These are phyloP conservation scores for Eleusine coracana DNA, from an alignment of 176 grass and related monocot genomes.

Conservation along the genomic window DNA sequence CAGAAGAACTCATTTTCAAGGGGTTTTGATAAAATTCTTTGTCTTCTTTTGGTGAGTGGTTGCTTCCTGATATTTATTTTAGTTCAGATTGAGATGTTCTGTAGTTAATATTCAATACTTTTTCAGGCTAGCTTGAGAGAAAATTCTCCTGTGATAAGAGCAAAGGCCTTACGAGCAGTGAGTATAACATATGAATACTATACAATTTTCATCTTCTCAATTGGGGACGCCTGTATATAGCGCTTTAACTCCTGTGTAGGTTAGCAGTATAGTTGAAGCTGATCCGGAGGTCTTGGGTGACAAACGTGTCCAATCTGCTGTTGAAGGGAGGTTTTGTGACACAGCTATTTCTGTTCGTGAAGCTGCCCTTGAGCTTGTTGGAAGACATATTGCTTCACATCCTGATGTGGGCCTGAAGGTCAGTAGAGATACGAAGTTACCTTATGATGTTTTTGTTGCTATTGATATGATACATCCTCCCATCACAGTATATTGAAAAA, in stretches of 20 bases:
- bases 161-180: conserved; percentile 95
- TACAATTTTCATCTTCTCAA: conserved; percentile 48
- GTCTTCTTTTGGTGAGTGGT: conserved; percentile 86
- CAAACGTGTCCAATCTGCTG: conserved; percentile 91
- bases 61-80: conserved; percentile 41
- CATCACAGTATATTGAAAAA: conserved; percentile 93
- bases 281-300: conserved; percentile 97
- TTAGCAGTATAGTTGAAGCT: conserved; percentile 97
- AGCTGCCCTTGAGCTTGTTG: conserved; percentile 99
- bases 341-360: conserved; percentile 99
- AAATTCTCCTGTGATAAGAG: conserved; percentile 97
- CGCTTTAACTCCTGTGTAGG: conserved; percentile 57
- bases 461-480: conserved; percentile 32
- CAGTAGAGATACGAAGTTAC: conserved; percentile 35
- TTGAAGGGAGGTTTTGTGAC: conserved; percentile 99
- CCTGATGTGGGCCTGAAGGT: conserved; percentile 99
- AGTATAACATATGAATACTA: conserved; percentile 49
- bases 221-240: conserved; percentile 15
- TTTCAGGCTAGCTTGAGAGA: conserved; percentile 97
- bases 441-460: conserved; percentile 30
- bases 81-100: conserved; percentile 26
- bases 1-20: conserved; percentile 93
- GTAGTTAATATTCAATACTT: conserved; percentile 44
- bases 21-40: conserved; percentile 97
- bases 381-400: conserved; percentile 97